phyloP scores from a whole-genome alignment of 768 basidiomycete genomes.

The Boletus rubescentipes region DNA sequence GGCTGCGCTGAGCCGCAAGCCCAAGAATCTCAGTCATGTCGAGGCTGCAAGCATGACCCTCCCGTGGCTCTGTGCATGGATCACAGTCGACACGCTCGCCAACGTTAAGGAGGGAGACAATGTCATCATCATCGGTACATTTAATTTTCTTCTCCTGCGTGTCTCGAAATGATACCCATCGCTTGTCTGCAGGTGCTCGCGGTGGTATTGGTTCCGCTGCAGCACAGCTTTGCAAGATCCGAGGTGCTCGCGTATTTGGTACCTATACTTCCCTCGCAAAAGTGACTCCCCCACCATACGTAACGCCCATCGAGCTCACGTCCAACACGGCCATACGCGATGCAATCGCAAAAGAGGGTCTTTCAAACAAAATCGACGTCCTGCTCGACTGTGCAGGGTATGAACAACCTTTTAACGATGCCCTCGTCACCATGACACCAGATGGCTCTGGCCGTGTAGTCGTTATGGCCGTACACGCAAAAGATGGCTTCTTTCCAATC shows the following conservation, averaged over 20 bases:
- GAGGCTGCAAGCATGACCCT: slow-evolving; percentile 35
- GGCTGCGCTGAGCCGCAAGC: slow-evolving; percentile 31
- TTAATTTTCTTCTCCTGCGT: neutral
- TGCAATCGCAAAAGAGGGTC: slow-evolving; percentile 24
- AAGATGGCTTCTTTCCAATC: slow-evolving; percentile 31
- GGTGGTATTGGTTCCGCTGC: slow-evolving; percentile 37
- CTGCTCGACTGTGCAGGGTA: slow-evolving; percentile 36
- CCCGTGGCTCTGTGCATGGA: slow-evolving; percentile 38
- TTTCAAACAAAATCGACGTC: slow-evolving; percentile 34
- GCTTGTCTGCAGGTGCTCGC: slow-evolving; percentile 29
- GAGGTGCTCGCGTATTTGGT: slow-evolving; percentile 34
- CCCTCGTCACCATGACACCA: slow-evolving; percentile 33
- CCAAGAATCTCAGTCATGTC: slow-evolving; percentile 22
- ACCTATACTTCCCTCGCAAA: slow-evolving; percentile 34
- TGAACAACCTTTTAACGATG: slow-evolving; percentile 34
- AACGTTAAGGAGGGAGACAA: slow-evolving; percentile 33
- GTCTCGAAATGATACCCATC: neutral
- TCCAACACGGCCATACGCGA: slow-evolving; percentile 33
- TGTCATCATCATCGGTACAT: slow-evolving; percentile 32
- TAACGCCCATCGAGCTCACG: slow-evolving; percentile 33
- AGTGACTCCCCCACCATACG: slow-evolving; percentile 23
- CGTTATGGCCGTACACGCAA: slow-evolving; percentile 36
- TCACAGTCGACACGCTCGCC: slow-evolving; percentile 35
- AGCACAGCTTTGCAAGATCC: slow-evolving; percentile 31
- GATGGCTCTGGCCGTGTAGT: slow-evolving; percentile 33